Conservation (phyloP, 2,329 filamentous ascomycete species). For the Thielaviopsis ethacetica region DNA sequence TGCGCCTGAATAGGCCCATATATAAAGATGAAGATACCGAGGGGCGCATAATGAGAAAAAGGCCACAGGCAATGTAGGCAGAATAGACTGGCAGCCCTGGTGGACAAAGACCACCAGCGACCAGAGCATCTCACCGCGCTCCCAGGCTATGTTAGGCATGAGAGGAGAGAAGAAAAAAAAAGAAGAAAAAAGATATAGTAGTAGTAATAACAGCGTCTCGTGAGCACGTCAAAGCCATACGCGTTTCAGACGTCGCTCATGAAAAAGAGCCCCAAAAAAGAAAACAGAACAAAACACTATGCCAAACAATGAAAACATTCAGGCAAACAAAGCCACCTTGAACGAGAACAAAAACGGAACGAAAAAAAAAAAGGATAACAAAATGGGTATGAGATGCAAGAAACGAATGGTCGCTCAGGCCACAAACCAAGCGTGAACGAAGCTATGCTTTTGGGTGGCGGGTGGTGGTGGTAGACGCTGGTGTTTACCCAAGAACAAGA, state of each 20-base stretch:
- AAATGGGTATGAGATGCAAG: constrained; percentile 4
- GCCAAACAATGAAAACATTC: neutral
- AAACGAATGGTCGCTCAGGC: neutral
- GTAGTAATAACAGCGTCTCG: constrained; percentile 1
- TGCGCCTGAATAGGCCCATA: no score
- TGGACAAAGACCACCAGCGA: no score
- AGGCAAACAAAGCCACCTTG: neutral
- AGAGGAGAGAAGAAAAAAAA: no score
- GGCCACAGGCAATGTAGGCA: no score
- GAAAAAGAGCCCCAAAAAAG: neutral
- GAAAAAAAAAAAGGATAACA: neutral
- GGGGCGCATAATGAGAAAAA: no score
- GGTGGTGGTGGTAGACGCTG: no score
- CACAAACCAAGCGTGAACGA: neutral
- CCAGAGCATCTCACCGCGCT: no score
- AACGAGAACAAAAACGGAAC: neutral
- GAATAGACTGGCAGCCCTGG: no score
- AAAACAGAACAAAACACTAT: constrained; percentile 1
- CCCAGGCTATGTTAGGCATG: no score
- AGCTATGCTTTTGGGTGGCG: neutral
- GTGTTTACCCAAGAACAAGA: no score
- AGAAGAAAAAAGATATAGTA: neutral
- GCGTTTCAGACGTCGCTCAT: neutral
- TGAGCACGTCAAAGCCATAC: neutral
- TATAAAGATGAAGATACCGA: no score